Conservation (phyloP, 2,329 filamentous ascomycete genomes). For the Stachybotrys chartarum region DNA sequence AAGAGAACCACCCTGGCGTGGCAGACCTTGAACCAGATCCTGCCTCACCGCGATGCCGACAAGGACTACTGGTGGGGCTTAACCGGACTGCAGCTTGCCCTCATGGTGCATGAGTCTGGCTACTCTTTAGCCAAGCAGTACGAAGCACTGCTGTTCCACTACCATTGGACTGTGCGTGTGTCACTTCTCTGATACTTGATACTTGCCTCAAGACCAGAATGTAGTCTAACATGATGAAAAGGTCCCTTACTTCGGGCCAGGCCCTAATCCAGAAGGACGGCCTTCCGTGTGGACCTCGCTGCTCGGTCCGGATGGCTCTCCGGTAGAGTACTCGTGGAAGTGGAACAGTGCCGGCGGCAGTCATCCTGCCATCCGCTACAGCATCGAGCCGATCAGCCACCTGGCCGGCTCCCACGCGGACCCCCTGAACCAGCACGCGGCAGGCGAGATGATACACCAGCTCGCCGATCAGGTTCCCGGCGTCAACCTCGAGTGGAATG, state of each 20-base stretch:
- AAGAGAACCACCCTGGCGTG: background rate
- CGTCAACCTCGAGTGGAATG: no score
- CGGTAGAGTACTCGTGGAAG: conserved; percentile 7
- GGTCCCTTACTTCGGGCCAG: conserved; percentile 1
- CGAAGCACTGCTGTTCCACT: conserved; percentile 3
- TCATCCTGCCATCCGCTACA: background rate
- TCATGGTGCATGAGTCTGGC: background rate
- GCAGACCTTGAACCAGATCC: background rate
- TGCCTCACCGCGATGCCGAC: background rate
- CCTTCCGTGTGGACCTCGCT: background rate
- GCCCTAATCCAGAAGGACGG: background rate
- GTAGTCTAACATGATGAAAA: background rate
- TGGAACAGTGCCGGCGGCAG: conserved; percentile 3
- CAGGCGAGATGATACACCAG: no score
- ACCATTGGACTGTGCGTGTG: conserved; percentile 4
- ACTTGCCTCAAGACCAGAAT: background rate
- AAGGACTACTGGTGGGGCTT: background rate
- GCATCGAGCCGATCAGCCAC: conserved; percentile 2
- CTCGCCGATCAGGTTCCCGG: no score
- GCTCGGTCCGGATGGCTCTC: conserved; percentile 1
- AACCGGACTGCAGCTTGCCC: background rate
- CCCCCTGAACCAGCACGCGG: conserved; percentile 1
- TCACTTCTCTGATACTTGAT: background rate
- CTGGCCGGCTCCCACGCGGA: background rate
- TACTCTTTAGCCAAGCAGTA: background rate